Base-by-base conservation (phyloP, 805 yeast genomes). In the Maudiozyma barnettii region DNA sequence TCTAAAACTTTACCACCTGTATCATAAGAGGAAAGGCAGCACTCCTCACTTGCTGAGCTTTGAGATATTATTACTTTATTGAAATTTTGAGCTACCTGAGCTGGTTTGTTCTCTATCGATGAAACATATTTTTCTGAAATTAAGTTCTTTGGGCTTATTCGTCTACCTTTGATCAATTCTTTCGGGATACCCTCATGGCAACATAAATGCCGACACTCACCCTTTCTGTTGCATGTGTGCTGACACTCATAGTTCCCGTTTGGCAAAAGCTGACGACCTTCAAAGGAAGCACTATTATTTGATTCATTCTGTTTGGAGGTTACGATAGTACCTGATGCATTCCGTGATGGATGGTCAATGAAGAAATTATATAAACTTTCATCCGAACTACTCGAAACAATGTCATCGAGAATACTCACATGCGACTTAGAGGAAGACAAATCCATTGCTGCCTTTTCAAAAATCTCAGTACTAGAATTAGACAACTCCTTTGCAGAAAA, bases 131-230 rank as follows among this genome's bases (percentile, higher is more conserved):
- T 12, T 8, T 19, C 18, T 6, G 18, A 14, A 4, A 9, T 10
- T 5, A n/a, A 14, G 8, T 6, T 9, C n/a, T 14, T 14, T 13
- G 36, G 2, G 18, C 9, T 33, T 33, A 18, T 33, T 5, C 18
- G 18, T 33, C 9, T 33, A 16, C 36, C 16, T 14, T 20, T 43
- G 23, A 55, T 18, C 36, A 42, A 43, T 5, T 44, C 43, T 31
- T 43, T 48, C 2, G 69, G 66, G 18, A 68, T 56, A 1, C 78
- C 78, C 35, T 71, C 73, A 37, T 70, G 66, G 48, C 79, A 75
- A 45, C 79, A 75, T 4, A 70, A 44, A 53, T 75, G 78, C 10
- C 77, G 66, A 46, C 78, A 75, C 0, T 52, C 59, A 2, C n/a
- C 26, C 40, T 57, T 58, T 51, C 60, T 67, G 43, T 66, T 72